These are phyloP conservation scores for Aspergillus fijiensis DNA, from an alignment of 2,329 filamentous ascomycete species.

Conservation along the genomic window DNA sequence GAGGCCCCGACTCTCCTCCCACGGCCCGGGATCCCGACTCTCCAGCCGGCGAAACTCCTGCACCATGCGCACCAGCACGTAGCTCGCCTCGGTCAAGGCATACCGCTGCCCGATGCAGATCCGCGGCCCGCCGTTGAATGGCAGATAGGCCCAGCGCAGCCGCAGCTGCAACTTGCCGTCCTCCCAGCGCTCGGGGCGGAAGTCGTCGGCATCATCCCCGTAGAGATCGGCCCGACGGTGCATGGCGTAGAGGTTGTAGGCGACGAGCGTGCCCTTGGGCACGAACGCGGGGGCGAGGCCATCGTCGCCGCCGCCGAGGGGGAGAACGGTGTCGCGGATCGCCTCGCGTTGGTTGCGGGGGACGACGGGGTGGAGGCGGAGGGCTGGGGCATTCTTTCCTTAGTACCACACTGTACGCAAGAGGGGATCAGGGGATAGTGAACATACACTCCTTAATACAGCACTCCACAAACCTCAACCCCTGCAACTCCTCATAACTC, in stretches of 20 bases:
- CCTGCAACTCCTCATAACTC: neutral
- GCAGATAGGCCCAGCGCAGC: slow-evolving; percentile 51
- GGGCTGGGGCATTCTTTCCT: slow-evolving; percentile 26
- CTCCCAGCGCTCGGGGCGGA: slow-evolving; percentile 47
- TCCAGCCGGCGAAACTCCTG: slow-evolving; percentile 33
- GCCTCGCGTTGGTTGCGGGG: slow-evolving; percentile 72
- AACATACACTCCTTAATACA: neutral
- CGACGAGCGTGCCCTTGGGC: slow-evolving; percentile 45
- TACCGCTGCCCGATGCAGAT: slow-evolving; percentile 59
- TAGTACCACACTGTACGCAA: neutral
- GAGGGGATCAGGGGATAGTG: no score
- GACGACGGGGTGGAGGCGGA: slow-evolving; percentile 73
- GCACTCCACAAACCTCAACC: neutral
- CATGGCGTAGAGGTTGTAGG: slow-evolving; percentile 49
- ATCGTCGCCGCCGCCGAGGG: slow-evolving; percentile 55
- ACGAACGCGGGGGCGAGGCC: slow-evolving; percentile 42
- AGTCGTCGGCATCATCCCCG: slow-evolving; percentile 45
- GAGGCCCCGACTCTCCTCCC: neutral
- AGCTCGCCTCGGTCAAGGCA: slow-evolving; percentile 55
- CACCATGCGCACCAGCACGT: slow-evolving; percentile 37
- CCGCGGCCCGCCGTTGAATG: slow-evolving; percentile 50
- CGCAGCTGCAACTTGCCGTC: slow-evolving; percentile 33
- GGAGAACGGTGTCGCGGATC: slow-evolving; percentile 67
- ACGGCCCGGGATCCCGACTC: neutral
- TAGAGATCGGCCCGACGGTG: slow-evolving; percentile 32